phyloP scores from a whole-genome alignment of 2,329 filamentous ascomycete genomes.

The Exserohilum turcica region DNA sequence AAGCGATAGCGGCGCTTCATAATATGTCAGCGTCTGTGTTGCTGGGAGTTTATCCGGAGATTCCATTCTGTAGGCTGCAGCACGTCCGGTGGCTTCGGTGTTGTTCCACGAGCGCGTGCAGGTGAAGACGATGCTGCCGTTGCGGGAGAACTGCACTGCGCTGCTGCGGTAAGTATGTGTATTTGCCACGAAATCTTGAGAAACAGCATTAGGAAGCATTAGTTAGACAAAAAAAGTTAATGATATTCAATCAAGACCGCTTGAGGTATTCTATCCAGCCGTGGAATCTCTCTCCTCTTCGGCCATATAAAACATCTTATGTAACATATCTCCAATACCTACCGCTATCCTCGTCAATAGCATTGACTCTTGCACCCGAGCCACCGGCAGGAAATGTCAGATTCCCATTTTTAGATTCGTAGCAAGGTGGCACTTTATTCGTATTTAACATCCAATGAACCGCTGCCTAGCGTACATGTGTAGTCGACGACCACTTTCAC shows the following conservation, averaged over 20 bases:
- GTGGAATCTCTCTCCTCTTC: slow-evolving; percentile 2
- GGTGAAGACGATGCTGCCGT: slow-evolving; percentile 3
- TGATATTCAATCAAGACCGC: slow-evolving; percentile 2
- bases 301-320: slow-evolving; percentile 4
- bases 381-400: slow-evolving; percentile 5
- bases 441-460: too few species aligned
- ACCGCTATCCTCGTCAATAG: slow-evolving; percentile 4
- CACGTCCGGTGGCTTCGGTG: slow-evolving; percentile 5
- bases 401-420: slow-evolving; percentile 4
- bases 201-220: too few species aligned
- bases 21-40: slow-evolving; percentile 1
- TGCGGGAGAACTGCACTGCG: slow-evolving; percentile 1
- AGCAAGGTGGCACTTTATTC: slow-evolving; percentile 1
- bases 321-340: slow-evolving; percentile 1
- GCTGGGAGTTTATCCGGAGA: neutral
- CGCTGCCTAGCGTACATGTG: neutral
- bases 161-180: slow-evolving; percentile 12
- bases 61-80: slow-evolving; percentile 1
- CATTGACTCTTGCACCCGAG: slow-evolving; percentile 4
- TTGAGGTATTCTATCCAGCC: neutral
- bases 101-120: slow-evolving; percentile 7
- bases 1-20: slow-evolving; percentile 1
- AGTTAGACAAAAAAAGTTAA: too few species aligned
- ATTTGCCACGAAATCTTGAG: slow-evolving; percentile 2
- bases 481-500: neutral